phyloP scores from a whole-genome alignment of 2,329 filamentous ascomycete species.

The Aspergillus bombycis region DNA sequence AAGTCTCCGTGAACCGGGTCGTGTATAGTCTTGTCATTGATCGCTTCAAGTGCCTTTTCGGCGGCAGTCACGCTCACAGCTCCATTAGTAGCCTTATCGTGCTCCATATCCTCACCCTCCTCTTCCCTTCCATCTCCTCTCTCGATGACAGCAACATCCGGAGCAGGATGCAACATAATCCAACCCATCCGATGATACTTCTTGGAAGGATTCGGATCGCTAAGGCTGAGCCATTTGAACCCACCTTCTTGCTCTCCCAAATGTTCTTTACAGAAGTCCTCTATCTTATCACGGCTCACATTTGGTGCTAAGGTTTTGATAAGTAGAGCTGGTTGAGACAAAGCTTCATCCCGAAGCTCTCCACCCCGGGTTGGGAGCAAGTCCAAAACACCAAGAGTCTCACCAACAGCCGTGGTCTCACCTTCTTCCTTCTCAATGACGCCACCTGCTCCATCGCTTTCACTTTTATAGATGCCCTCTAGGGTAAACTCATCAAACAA shows the following conservation, averaged over 20 bases:
- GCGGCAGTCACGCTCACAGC: constrained; percentile 57
- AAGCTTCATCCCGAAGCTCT: constrained; percentile 85
- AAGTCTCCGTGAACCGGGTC: constrained; percentile 94
- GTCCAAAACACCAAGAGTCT: constrained; percentile 90
- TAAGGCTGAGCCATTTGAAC: constrained; percentile 93
- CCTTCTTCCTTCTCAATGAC: constrained; percentile 93
- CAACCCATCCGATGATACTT: constrained; percentile 97
- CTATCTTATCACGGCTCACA: constrained; percentile 89
- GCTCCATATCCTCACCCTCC: constrained; percentile 58
- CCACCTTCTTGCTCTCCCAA: constrained; percentile 88
- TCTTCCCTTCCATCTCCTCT: constrained; percentile 74
- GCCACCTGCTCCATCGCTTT: constrained; percentile 83
- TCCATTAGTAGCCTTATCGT: constrained; percentile 37
- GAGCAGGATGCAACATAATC: constrained; percentile 88
- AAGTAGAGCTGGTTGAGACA: constrained; percentile 86
- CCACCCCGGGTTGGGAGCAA: constrained; percentile 80
- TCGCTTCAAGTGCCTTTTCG: constrained; percentile 86
- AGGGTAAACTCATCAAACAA: constrained; percentile 93
- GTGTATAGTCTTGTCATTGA: constrained; percentile 96
- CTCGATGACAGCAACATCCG: constrained; percentile 69
- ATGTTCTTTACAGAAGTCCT: constrained; percentile 92
- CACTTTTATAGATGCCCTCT: constrained; percentile 90
- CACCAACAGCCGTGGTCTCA: constrained; percentile 86
- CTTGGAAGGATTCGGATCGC: constrained; percentile 95
- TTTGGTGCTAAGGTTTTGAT: constrained; percentile 98